Base-by-base conservation (phyloP, 768 basidiomycete genomes). In the Phanerochaete sordida region DNA sequence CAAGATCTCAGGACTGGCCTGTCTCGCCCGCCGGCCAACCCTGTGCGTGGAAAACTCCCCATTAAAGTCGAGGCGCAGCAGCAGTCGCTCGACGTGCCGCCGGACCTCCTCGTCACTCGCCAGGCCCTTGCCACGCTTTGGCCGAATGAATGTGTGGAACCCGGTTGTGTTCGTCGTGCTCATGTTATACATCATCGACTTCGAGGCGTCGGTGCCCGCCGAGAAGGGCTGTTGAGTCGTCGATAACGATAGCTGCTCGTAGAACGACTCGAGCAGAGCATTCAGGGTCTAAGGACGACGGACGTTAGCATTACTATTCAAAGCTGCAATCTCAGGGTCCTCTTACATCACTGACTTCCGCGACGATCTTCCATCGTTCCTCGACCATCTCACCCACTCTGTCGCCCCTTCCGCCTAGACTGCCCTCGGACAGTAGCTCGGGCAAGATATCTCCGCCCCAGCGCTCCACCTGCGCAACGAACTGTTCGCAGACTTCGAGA, bases 391-490 rank as follows among this genome's bases (percentile, higher is more conserved):
- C 77, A 15, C 93, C 93, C 6, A 91, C 84, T 64, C 79, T 78
- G 56, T 83, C 83, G 23, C 76, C 82, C 6, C 82, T 80, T 0
- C 66, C 69, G 28, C 77, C 78, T 52, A 93, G 67, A 68, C 88
- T 91, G 15, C 91, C 91, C 69, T 94, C 93, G 62, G 86, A 87
- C 43, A 95, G 72, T 48, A 95, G 76, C 0, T 88, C 91, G 13
- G 94, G 94, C 2, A 95, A 75, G 9, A 95, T 84, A 68, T 95
- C 92, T 0, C 93, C 93, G 13, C 92, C 93, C 94, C 94, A 97
- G 55, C 93, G 77, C 72, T 95, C 94, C 0, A 95, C 84, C 63
- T 93, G 86, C 7, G 85, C 92, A n/a, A 88, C 88, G 68, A 96
- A 92, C 9, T 86, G 81, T 68, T 92, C 93, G 70, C 93, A 95